A percentile compares a stretch with the other conserved stretches of the same genome.
These are phyloP conservation scores for Quaeritorhiza haematococci DNA, from an alignment of 371 early-diverging fungal genomes.

Conservation along the genomic window DNA sequence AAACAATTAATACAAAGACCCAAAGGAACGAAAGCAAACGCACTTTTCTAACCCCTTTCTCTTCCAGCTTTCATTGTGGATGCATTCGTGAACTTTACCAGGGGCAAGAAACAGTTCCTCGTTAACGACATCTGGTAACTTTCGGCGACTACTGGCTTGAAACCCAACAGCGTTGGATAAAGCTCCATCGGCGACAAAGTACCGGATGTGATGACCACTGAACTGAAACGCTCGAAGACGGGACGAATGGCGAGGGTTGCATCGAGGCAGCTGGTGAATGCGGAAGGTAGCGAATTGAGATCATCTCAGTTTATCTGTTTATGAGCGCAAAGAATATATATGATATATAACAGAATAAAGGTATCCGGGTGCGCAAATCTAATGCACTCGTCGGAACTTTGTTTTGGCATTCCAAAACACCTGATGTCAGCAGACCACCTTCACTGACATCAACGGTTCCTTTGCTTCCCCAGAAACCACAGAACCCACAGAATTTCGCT, in stretches of 20 bases:
- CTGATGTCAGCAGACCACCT: too few relatives aligned
- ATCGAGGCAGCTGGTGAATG: slow-evolving; percentile 80
- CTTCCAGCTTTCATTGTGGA: not conserved
- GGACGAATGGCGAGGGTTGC: slow-evolving; percentile 96
- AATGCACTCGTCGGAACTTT: too few relatives aligned
- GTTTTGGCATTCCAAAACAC: too few relatives aligned
- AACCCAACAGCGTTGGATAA: slow-evolving; percentile 97
- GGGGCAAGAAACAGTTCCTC: slow-evolving; percentile 90
- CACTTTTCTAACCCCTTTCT: too few relatives aligned
- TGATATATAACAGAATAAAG: too few relatives aligned
- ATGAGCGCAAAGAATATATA: too few relatives aligned
- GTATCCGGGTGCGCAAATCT: too few relatives aligned
- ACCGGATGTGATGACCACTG: slow-evolving; percentile 98
- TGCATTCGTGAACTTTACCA: slow-evolving; percentile 50
- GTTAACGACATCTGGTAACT: slow-evolving; percentile 93
- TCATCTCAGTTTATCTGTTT: too few relatives aligned
- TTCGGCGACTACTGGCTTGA: slow-evolving; percentile 76
- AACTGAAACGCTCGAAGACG: slow-evolving; percentile 91
- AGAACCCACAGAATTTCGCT: too few relatives aligned
- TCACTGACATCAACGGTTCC: too few relatives aligned
- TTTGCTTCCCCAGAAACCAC: too few relatives aligned
- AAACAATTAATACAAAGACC: not conserved
- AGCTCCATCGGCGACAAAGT: slow-evolving; percentile 98
- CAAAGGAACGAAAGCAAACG: too few relatives aligned
- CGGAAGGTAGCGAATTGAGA: not conserved